Conservation (phyloP, 148 eudicot genomes). For the Rhododendron mucronatum region DNA sequence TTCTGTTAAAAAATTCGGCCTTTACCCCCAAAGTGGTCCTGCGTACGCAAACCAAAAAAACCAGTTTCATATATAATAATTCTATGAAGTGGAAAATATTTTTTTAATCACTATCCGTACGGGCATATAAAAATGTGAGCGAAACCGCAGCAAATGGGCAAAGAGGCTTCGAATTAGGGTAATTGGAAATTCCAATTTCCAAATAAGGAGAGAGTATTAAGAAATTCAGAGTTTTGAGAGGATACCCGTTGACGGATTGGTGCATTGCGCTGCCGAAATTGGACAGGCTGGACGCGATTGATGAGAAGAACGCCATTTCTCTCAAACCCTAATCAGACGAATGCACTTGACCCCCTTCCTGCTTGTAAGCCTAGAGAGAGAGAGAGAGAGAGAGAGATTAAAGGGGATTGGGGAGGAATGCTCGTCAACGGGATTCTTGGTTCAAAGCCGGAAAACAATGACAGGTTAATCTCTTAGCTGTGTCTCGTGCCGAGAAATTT, state of each 20-base stretch:
- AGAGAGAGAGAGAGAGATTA: not conserved
- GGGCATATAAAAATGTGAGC: not conserved
- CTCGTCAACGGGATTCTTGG: not conserved
- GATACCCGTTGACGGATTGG: conserved; percentile 79
- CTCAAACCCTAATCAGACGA: conserved; percentile 19
- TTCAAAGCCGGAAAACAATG: not conserved
- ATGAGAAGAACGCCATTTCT: conserved; percentile 41
- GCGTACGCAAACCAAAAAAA: not conserved
- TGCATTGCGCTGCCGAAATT: conserved; percentile 35
- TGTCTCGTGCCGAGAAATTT: too few relatives aligned
- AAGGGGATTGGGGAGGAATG: not conserved
- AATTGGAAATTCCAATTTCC: not conserved
- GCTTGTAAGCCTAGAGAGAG: not conserved
- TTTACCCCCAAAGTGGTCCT: not conserved
- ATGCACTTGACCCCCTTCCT: not conserved
- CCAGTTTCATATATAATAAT: not conserved
- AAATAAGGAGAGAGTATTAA: not conserved
- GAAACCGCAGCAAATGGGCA: not conserved
- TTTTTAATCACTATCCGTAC: not conserved
- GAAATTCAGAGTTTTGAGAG: not conserved
- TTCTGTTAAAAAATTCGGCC: not conserved
- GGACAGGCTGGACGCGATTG: conserved; percentile 62
- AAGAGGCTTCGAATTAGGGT: not conserved
- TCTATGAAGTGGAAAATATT: not conserved
- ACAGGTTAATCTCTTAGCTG: not conserved